Base-by-base conservation (phyloP, 2,329 filamentous ascomycete genomes). In the Fusarium tuaranense region DNA sequence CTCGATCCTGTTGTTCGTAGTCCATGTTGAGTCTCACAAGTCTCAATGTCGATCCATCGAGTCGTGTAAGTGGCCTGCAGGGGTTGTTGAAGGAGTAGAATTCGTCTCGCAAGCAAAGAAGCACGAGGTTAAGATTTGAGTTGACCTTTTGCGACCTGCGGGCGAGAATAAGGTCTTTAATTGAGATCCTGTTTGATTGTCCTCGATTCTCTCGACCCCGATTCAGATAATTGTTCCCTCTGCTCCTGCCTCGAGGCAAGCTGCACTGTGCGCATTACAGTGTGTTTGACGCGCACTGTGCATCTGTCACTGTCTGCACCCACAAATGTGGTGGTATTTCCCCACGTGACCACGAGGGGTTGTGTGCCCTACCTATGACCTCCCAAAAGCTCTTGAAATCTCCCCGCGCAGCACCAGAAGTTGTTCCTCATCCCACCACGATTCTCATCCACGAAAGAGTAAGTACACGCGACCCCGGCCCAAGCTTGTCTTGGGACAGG, bases 371-470 rank as follows among this genome's bases (percentile, higher is more conserved):
- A 83, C 78, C 65, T 27, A 75, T 58, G 68, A 73, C 69, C 71
- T 80, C 78, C 77, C 79, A 80, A 80, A 82, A 76, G 75, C 69
- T 78, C 68, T 67, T 55, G 61, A 76, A 76, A 75, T 71, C 76
- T 74, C 78, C 79, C 81, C 80, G 78, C 79, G 70, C 63, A 70
- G 59, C 71, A 62, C 69, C 46, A 46, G 74, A 69, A 75, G 73
- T 81, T 84, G 79, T 82, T 83, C 81, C 80, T 84, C 79, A 84
- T 84, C 83, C 83, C 81, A 83, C 80, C 82, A 83, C 81, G 81
- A 84, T 82, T 85, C 84, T 86, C 85, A 86, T 85, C 83, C 77
- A 80, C 79, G 83, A 84, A 86, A 82, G 78, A 81, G 83, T 85
- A 79, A 78, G 78, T 70, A 65, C 53, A 66, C 59, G 74, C 66